Conservation (phyloP, 305 asterid genomes). For the Fraxinus ornus region DNA sequence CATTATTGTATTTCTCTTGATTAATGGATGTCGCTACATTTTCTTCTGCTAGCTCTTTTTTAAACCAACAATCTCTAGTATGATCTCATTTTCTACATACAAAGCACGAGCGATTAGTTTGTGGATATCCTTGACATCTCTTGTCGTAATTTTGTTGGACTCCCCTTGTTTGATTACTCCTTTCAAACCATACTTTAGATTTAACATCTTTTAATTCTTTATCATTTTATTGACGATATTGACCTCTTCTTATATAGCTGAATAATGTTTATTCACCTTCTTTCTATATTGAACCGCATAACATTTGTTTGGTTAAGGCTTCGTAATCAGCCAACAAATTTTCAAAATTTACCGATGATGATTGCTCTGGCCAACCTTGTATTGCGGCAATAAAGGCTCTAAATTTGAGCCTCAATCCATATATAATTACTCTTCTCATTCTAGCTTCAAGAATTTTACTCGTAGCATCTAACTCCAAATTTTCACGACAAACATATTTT, state of each 20-base stretch:
- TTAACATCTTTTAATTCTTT: background rate
- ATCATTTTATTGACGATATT: background rate
- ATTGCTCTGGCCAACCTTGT: constrained; percentile 6
- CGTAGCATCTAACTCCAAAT: background rate
- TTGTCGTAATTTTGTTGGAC: background rate
- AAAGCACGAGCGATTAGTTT: background rate
- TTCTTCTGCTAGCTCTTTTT: background rate
- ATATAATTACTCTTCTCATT: background rate
- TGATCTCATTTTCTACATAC: background rate
- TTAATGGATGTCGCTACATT: background rate
- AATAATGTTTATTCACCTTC: background rate
- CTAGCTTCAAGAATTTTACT: background rate
- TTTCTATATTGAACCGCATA: background rate
- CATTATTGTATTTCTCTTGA: background rate
- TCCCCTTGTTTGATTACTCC: background rate
- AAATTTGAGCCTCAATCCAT: constrained; percentile 5
- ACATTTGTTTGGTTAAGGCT: background rate
- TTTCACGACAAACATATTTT: background rate
- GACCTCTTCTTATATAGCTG: background rate
- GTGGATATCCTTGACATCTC: background rate
- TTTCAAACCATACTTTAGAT: background rate
- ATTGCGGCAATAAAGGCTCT: background rate
- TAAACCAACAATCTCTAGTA: background rate
- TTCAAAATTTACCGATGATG: constrained; percentile 5
- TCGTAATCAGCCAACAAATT: constrained; percentile 16